A percentile compares a stretch with the other conserved stretches of the same genome.
Evolutionary conservation across 139 green algal genomes (phyloP).

Genomic region (Spirogloea muscicola): DNA sequence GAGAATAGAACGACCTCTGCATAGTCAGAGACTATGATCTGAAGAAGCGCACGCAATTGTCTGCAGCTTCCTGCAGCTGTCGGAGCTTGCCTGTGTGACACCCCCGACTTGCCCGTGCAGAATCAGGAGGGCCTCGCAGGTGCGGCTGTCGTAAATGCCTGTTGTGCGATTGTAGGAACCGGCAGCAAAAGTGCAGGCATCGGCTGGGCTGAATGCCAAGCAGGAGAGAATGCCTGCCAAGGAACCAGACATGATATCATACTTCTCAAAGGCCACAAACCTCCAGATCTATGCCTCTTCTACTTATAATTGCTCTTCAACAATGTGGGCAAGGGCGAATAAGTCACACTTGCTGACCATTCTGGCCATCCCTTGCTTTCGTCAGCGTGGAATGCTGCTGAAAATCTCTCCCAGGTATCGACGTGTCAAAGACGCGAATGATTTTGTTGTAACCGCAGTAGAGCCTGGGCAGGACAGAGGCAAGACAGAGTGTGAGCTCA

Average conservation of each 20-base stretch:
- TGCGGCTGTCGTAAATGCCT: conserved; percentile 61
- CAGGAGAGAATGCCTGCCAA: conserved; percentile 82
- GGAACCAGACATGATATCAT: too few species aligned
- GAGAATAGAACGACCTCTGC: too few species aligned
- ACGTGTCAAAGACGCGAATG: conserved; percentile 64
- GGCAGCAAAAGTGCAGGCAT: conserved; percentile 61
- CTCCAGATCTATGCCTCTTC: too few species aligned
- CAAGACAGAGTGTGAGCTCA: not conserved
- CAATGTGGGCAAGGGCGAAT: too few species aligned
- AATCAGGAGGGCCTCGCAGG: conserved; percentile 57
- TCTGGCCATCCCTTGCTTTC: conserved; percentile 29
- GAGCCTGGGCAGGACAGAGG: conserved; percentile 50
- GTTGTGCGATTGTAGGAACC: conserved; percentile 70
- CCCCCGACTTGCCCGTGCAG: conserved; percentile 62
- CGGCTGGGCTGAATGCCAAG: conserved; percentile 62
- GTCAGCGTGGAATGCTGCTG: conserved; percentile 24
- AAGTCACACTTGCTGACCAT: too few species aligned
- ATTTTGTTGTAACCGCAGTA: conserved; percentile 62
- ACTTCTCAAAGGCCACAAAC: too few species aligned
- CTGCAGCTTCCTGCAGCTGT: too few species aligned
- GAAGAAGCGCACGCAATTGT: too few species aligned
- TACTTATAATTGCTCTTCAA: too few species aligned
- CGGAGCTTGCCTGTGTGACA: conserved; percentile 16
- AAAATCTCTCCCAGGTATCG: conserved; percentile 67
- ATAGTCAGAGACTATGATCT: too few species aligned